Evolutionary conservation across 768 basidiomycete species (phyloP).

Genomic region (Antrodiella citrinella): DNA sequence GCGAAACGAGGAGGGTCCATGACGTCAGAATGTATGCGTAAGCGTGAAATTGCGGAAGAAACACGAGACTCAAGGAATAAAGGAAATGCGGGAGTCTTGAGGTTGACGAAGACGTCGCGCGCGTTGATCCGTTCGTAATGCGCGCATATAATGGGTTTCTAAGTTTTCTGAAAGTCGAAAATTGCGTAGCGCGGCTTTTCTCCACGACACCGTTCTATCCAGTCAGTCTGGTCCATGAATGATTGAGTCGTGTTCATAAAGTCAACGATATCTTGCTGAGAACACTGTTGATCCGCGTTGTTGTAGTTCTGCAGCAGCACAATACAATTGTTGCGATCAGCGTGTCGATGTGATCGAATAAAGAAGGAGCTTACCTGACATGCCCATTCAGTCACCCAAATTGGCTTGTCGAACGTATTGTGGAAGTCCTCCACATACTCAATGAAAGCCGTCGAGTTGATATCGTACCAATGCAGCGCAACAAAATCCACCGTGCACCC

Average conservation of each 20-base stretch:
- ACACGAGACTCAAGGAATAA: too few species aligned
- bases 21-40: too few species aligned
- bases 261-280: conserved; percentile 31
- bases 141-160: too few species aligned
- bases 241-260: conserved; percentile 45
- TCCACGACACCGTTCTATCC: conserved; percentile 53
- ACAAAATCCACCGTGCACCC: conserved; percentile 52
- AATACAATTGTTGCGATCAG: not conserved
- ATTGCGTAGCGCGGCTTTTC: too few species aligned
- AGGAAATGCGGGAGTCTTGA: too few species aligned
- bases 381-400: conserved; percentile 60
- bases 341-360: not conserved
- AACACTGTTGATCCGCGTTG: conserved; percentile 34
- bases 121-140: too few species aligned
- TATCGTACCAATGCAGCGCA: conserved; percentile 51
- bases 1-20: too few species aligned
- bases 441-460: conserved; percentile 45
- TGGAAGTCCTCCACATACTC: conserved; percentile 43
- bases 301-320: conserved; percentile 29
- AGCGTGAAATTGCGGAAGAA: too few species aligned
- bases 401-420: conserved; percentile 39
- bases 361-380: conserved; percentile 27
- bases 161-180: too few species aligned
- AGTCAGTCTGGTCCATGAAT: conserved; percentile 45
- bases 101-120: too few species aligned